A percentile compares a stretch with the other conserved stretches of the same genome.
These are phyloP conservation scores for Aspergillus leporis DNA, from an alignment of 495 filamentous ascomycete genomes.

Conservation along the genomic window DNA sequence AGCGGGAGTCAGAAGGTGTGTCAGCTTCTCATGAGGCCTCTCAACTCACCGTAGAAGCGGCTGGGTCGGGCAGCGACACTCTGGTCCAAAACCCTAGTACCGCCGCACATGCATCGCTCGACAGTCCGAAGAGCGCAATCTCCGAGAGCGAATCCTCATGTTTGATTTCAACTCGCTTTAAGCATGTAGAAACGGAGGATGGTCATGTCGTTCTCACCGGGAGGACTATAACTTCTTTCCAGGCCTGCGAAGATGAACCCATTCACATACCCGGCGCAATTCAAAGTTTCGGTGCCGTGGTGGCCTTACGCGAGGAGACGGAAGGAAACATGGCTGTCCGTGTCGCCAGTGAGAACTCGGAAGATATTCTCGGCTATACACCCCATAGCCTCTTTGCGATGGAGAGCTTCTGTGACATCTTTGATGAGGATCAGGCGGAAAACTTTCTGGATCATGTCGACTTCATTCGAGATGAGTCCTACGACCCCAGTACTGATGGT, in stretches of 20 bases:
- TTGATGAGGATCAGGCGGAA: slow-evolving; percentile 80
- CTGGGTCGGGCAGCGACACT: not conserved
- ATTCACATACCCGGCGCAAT: slow-evolving; percentile 92
- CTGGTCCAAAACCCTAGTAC: slow-evolving; percentile 7
- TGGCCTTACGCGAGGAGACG: slow-evolving; percentile 72
- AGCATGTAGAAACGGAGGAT: slow-evolving; percentile 73
- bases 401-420: slow-evolving; percentile 73
- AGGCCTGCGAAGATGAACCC: slow-evolving; percentile 90
- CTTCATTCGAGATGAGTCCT: slow-evolving; percentile 75
- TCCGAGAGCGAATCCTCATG: slow-evolving; percentile 14
- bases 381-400: slow-evolving; percentile 76
- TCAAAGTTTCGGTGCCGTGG: slow-evolving; percentile 77
- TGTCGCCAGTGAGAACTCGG: slow-evolving; percentile 85
- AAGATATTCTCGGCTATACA: slow-evolving; percentile 72
- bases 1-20: slow-evolving; percentile 5
- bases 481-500: slow-evolving; percentile 68
- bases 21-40: not conserved
- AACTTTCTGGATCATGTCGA: slow-evolving; percentile 83
- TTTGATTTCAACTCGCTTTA: slow-evolving; percentile 71
- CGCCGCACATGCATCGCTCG: slow-evolving; percentile 5
- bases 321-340: slow-evolving; percentile 70
- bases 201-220: slow-evolving; percentile 89
- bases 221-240: slow-evolving; percentile 64
- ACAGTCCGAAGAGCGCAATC: not conserved
- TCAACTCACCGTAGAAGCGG: slow-evolving; percentile 9